Evolutionary conservation across 257 asterid species (phyloP).

Genomic region (Solanum virginianum): DNA sequence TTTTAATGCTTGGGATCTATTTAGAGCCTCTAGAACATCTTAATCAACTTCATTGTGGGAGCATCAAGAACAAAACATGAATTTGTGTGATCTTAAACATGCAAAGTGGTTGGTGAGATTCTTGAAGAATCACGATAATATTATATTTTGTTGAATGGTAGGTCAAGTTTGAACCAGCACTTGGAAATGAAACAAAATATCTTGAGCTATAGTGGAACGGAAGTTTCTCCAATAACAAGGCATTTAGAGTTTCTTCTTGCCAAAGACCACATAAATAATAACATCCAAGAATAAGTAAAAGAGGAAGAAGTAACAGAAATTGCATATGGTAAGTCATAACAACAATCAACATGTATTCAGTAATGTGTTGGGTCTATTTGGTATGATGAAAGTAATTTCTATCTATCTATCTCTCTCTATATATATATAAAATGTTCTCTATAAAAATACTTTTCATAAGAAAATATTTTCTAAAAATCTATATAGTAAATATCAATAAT

Average conservation of each 20-base stretch:
- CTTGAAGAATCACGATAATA: neutral
- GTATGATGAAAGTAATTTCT: neutral
- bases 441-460: neutral
- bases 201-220: neutral
- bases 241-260: neutral
- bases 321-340: neutral
- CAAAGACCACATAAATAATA: neutral
- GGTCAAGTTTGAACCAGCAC: neutral
- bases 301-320: neutral
- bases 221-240: neutral
- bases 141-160: neutral
- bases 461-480: neutral
- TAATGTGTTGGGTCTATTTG: neutral
- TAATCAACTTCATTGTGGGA: neutral
- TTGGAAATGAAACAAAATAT: neutral
- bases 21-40: neutral
- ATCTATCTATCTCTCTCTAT: no score
- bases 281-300: neutral
- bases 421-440: no score
- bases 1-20: neutral
- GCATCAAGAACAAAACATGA: neutral
- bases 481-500: neutral
- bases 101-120: neutral
- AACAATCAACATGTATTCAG: neutral
- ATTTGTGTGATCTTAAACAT: neutral